Evolutionary conservation across 2,329 filamentous ascomycete genomes (phyloP), one percentile per base, ranked within the genome.

Genomic region (Cryphonectria parasitica): DNA sequence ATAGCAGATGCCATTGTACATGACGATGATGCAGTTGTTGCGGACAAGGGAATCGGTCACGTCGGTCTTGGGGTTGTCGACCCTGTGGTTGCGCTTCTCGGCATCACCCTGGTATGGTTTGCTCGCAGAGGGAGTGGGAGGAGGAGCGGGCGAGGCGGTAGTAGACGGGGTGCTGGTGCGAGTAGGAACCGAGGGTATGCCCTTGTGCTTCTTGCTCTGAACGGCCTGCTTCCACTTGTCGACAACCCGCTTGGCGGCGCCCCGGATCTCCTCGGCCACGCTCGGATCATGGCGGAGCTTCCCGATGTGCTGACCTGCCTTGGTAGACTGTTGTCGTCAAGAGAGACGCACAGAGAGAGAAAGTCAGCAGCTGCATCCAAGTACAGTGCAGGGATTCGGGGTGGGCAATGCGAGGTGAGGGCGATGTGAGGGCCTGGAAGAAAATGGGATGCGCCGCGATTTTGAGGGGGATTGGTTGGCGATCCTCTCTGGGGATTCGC

Each of bases 1-100:
- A 78, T 84, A 91, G 8, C 88, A 88, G 25, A 99, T 86, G 22
- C 95, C 96, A 77, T 99, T 96, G 84, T 98, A 99, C 80, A 99
- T 88, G 60, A 99, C 87, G 65, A 94, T 94, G 73, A 98, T 90
- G 80, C 93, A 97, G 78, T 90, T 91, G 83, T 98, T 93, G 71
- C 96, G 92, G 28, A 88, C 87, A 70, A 86, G 83, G 71, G 91
- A 90, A 64, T 90, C 90, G 22, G 94, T 98, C 67, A 94, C 88
- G 74, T 98, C 96, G n/a, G 86, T 87, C 76, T 91, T 91, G 83
- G 91, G 93, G 75, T 89, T 93, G 75, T 64, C 63, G n/a, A 86
- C 87, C 76, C 91, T 91, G 83, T 91, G 93, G 75, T 89, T 93
- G 76, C 96, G 90, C 85, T 94, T 96, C 77, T 95, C 91, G 2